Evolutionary conservation across 2,329 filamentous ascomycete genomes (phyloP).

Genomic region (Didymella arachidicola): DNA sequence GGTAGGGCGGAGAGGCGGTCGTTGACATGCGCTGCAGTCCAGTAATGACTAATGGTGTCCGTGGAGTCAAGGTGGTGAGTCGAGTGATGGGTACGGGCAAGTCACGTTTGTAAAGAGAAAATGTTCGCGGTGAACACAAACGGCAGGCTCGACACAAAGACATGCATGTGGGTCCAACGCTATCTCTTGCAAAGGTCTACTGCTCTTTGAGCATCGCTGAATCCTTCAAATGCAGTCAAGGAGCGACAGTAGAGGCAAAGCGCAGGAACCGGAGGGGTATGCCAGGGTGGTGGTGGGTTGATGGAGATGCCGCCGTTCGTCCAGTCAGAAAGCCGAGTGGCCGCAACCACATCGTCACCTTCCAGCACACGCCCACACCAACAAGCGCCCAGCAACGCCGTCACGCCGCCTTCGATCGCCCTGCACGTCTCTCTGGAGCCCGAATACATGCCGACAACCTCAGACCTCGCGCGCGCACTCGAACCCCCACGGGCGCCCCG

Average conservation of each 20-base stretch:
- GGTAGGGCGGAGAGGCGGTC: constrained; percentile 25
- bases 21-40: constrained; percentile 44
- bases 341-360: constrained; percentile 42
- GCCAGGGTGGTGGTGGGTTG: constrained; percentile 23
- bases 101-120: constrained; percentile 36
- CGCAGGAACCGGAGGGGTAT: constrained; percentile 17
- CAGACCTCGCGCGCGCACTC: constrained; percentile 39
- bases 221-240: constrained; percentile 6
- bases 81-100: constrained; percentile 19
- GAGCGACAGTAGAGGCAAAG: constrained; percentile 11
- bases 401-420: constrained; percentile 13
- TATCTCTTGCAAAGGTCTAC: constrained; percentile 9
- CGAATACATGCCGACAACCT: constrained; percentile 46
- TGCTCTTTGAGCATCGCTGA: constrained; percentile 5
- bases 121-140: constrained; percentile 38
- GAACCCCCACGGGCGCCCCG: constrained; percentile 45
- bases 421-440: neutral
- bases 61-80: constrained; percentile 14
- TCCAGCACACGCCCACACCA: constrained; percentile 21
- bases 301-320: constrained; percentile 39
- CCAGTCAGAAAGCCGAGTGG: constrained; percentile 46
- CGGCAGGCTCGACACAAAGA: constrained; percentile 40
- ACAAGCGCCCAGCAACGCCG: constrained; percentile 20
- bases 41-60: constrained; percentile 6
- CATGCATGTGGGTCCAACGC: constrained; percentile 32